Conservation (phyloP, 1,284 basidiomycete genomes). For the Sphaerobolus stellatus region DNA sequence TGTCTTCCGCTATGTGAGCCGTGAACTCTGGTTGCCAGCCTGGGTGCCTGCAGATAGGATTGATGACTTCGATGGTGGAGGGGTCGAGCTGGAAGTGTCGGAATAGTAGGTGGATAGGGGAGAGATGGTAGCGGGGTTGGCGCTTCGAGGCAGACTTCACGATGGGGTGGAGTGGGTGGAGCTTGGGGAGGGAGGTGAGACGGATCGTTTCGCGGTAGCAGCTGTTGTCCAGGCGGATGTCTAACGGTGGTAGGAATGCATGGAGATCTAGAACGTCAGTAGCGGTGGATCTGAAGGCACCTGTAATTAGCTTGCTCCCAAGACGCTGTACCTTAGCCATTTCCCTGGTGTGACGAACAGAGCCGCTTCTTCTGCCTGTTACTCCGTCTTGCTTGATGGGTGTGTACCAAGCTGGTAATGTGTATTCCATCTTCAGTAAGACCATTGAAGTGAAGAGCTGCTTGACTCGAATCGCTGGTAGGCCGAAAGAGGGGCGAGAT, state of each 20-base stretch:
- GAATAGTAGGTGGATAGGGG: neutral
- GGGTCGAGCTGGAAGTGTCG: neutral
- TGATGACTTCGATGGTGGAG: neutral
- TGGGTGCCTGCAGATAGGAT: neutral
- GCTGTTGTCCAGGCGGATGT: slow-evolving; percentile 25
- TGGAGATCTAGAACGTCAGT: slow-evolving; percentile 4
- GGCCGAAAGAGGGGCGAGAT: neutral
- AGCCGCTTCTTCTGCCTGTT: neutral
- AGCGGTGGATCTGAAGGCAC: slow-evolving; percentile 2
- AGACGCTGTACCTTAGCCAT: slow-evolving; percentile 3
- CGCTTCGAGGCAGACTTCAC: neutral
- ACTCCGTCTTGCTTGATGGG: neutral
- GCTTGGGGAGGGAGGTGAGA: neutral
- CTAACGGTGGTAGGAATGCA: slow-evolving; percentile 25
- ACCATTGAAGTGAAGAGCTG: neutral
- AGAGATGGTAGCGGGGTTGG: neutral
- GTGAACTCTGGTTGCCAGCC: neutral
- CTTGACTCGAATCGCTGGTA: neutral
- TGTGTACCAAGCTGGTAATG: too few species aligned
- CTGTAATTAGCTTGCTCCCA: slow-evolving; percentile 7
- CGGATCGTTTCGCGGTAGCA: slow-evolving; percentile 17
- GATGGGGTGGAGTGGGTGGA: neutral
- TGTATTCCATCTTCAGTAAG: neutral
- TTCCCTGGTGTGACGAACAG: neutral
- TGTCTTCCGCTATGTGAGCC: neutral